Percentiles rank a stretch among this genome's conserved stretches.
These are phyloP conservation scores for Adenanthera pavonina DNA, from an alignment of 306 rosid species.

Conservation along the genomic window DNA sequence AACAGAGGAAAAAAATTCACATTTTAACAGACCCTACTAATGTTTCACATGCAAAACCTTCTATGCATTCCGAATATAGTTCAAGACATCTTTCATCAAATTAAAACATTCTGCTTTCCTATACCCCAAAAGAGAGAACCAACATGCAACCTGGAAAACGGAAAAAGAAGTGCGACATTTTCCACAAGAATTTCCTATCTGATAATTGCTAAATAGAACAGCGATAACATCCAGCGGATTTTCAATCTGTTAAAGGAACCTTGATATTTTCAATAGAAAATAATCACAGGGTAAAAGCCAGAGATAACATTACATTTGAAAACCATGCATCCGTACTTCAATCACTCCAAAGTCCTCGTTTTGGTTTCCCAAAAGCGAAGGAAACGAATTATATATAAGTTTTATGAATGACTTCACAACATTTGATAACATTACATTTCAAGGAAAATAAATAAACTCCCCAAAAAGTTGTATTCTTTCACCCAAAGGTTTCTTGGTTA, in stretches of 20 bases:
- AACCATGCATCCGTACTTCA: neutral
- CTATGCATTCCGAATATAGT: conserved; percentile 4
- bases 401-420: neutral
- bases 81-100: neutral
- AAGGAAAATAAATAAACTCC: neutral
- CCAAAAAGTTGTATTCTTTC: neutral
- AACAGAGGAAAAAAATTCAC: neutral
- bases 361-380: neutral
- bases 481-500: neutral
- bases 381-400: neutral
- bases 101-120: neutral
- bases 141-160: conserved; percentile 1
- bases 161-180: neutral
- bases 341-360: conserved; percentile 4
- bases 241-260: neutral
- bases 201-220: neutral
- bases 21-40: neutral
- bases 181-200: neutral
- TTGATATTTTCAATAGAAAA: neutral
- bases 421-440: neutral
- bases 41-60: neutral
- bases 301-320: neutral
- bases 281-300: neutral
- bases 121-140: conserved; percentile 7
- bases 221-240: neutral